Percentiles rank a stretch among this genome's conserved stretches.
Evolutionary conservation across 306 rosid genomes (phyloP).

Genomic region (Dryas alaskensis): DNA sequence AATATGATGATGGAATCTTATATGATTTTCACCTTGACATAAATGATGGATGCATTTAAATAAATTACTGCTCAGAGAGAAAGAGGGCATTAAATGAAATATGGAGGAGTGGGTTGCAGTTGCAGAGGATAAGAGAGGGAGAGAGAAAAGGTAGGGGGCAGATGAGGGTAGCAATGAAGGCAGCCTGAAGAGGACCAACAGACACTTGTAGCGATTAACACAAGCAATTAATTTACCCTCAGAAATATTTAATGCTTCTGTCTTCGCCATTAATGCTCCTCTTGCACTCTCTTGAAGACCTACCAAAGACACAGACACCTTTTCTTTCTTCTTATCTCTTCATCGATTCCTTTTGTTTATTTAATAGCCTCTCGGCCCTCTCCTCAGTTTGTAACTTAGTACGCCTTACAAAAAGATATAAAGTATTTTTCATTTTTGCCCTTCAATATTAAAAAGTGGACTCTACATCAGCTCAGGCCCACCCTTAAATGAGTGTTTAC

Average conservation of each 20-base stretch:
- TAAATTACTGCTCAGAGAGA: not conserved
- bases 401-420: too few relatives aligned
- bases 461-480: too few relatives aligned
- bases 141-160: not conserved
- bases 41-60: not conserved
- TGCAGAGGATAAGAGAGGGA: constrained; percentile 30
- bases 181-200: constrained; percentile 13
- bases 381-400: too few relatives aligned
- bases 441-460: too few relatives aligned
- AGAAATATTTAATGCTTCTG: constrained; percentile 28
- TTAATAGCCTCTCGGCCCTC: not conserved
- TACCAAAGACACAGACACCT: not conserved
- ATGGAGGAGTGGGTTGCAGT: constrained; percentile 30
- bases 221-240: constrained; percentile 22
- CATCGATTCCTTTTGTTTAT: not conserved
- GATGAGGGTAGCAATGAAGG: constrained; percentile 28
- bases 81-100: constrained; percentile 23
- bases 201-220: constrained; percentile 30
- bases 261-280: constrained; percentile 31
- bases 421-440: too few relatives aligned
- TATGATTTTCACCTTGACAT: not conserved
- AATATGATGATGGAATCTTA: not conserved
- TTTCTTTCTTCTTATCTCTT: not conserved
- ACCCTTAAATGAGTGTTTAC: too few relatives aligned
- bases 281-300: not conserved